Conservation (phyloP, 2,329 filamentous ascomycete genomes). For the Fusarium sp. region DNA sequence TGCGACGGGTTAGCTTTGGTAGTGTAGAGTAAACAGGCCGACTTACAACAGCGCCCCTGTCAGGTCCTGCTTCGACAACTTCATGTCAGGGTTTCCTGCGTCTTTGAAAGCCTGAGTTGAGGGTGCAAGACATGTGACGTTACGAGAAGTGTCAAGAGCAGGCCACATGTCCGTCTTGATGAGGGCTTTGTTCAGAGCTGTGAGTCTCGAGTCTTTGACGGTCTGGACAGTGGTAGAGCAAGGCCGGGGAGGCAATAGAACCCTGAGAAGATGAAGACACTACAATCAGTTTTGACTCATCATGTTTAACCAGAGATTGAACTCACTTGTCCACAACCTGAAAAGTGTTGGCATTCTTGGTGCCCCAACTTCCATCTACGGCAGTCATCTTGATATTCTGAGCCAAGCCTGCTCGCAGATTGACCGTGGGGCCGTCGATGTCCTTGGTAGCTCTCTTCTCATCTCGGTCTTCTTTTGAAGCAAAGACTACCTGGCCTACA, state of each 20-base stretch:
- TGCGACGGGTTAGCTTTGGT: background rate
- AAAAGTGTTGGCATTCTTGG: slow-evolving; percentile 33
- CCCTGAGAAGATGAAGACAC: slow-evolving; percentile 6
- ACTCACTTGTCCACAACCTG: slow-evolving; percentile 41
- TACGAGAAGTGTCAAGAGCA: slow-evolving; percentile 29
- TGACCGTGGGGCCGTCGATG: slow-evolving; percentile 12
- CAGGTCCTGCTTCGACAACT: slow-evolving; percentile 25
- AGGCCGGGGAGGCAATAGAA: slow-evolving; percentile 30
- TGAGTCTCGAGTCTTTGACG: slow-evolving; percentile 21
- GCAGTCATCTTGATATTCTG: slow-evolving; percentile 42
- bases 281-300: accelerated
- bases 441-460: slow-evolving; percentile 12
- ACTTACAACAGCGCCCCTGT: slow-evolving; percentile 30
- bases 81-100: slow-evolving; percentile 29
- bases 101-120: slow-evolving; percentile 36
- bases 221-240: slow-evolving; percentile 37
- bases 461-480: background rate
- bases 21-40: accelerated
- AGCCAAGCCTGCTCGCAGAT: slow-evolving; percentile 34
- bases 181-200: slow-evolving; percentile 27
- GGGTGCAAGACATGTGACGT: slow-evolving; percentile 45
- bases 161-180: slow-evolving; percentile 36
- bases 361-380: slow-evolving; percentile 42
- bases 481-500: slow-evolving; percentile 40
- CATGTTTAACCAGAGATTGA: accelerated